A percentile compares a stretch with the other conserved stretches of the same genome.
Conservation (phyloP, 2,329 filamentous ascomycete species). For the Cladophialophora yegresii region DNA sequence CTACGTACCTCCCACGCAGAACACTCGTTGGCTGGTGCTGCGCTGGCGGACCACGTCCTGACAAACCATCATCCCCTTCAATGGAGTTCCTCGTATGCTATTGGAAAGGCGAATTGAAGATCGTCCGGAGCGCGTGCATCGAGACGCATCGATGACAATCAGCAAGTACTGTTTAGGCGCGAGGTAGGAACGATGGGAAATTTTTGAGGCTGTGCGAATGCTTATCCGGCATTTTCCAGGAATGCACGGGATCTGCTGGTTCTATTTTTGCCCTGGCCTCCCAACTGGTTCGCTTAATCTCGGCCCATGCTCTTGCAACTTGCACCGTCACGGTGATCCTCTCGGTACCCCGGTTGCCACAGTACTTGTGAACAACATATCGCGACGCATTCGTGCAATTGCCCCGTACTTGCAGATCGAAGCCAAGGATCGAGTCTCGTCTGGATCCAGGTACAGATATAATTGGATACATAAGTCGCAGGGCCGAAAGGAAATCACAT, state of each 20-base stretch:
- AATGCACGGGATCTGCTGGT: conserved; percentile 7
- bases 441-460: neutral
- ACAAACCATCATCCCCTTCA: neutral
- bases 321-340: conserved; percentile 12
- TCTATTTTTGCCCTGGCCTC: conserved; percentile 26
- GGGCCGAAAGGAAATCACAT: neutral
- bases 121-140: conserved; percentile 6
- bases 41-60: neutral
- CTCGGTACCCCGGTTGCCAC: neutral
- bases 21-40: neutral
- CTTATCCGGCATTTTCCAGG: conserved; percentile 6
- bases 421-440: conserved; percentile 8
- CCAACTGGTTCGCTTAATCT: conserved; percentile 24
- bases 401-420: neutral
- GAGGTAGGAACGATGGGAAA: neutral
- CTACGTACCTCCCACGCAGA: neutral
- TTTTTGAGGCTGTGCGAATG: conserved; percentile 28
- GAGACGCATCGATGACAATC: conserved; percentile 8
- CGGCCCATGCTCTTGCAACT: conserved; percentile 12
- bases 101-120: conserved; percentile 1
- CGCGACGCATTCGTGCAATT: neutral
- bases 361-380: neutral
- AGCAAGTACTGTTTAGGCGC: neutral
- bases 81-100: neutral
- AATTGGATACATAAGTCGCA: conserved; percentile 2